A percentile compares a stretch with the other conserved stretches of the same genome.
Evolutionary conservation across 202 grass and related monocot species (phyloP).

Genomic region (Carex sylvatica): DNA sequence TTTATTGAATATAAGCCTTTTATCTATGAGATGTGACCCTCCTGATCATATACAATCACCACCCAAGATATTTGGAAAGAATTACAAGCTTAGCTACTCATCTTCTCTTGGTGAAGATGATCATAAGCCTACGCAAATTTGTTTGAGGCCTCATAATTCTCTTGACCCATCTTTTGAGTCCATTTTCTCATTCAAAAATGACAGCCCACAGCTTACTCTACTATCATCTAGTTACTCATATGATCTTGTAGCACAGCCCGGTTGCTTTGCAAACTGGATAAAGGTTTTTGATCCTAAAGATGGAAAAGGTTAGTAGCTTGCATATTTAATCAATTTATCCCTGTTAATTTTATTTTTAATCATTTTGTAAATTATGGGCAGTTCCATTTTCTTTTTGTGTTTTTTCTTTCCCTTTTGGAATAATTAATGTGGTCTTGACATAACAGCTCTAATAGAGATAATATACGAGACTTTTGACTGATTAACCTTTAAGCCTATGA

Average conservation of each 20-base stretch:
- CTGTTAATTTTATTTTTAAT: no score
- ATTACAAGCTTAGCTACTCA: conserved; percentile 1
- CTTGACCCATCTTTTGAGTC: background rate
- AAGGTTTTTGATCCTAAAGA: background rate
- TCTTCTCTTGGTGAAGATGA: background rate
- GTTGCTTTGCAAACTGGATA: background rate
- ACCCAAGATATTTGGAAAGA: background rate
- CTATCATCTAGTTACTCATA: background rate
- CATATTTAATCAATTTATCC: no score
- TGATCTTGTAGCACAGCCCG: background rate
- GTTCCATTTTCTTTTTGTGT: no score
- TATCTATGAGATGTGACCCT: background rate
- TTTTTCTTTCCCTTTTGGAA: no score
- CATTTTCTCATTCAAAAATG: background rate
- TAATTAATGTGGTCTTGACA: no score
- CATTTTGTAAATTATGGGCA: no score
- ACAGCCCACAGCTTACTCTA: background rate
- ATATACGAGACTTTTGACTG: no score
- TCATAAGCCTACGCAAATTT: background rate
- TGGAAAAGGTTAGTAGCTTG: background rate
- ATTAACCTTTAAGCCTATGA: no score
- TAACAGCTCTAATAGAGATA: no score
- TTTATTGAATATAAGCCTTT: background rate
- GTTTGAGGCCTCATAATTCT: background rate
- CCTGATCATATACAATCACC: background rate